Base-by-base conservation (phyloP, 352 stramenopile genomes). In the Stephanocyclus meneghinianus region DNA sequence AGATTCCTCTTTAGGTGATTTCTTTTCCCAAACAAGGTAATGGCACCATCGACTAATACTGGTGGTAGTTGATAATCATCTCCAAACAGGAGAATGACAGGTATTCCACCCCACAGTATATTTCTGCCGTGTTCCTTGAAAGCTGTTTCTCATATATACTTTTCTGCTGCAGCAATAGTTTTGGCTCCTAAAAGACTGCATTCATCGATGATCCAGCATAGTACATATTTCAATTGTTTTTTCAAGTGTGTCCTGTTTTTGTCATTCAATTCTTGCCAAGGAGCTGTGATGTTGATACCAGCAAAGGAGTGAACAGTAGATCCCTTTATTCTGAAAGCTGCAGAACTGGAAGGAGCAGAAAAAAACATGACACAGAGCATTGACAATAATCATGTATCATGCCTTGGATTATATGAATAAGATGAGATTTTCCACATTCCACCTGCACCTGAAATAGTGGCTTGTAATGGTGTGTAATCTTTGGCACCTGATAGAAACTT, bases 401-500 rank as follows among this genome's bases (percentile, higher is more conserved):
- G 4, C 7, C 4, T 40, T 40, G 32, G 10, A 81, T 66, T 2
- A 55, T 71, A 21, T 81, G 70, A 16, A 81, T 82, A 7, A 82
- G 35, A 18, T 65, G 37, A 15, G 66, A 73, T 47, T 82, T 82
- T 0, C 74, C 67, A 8, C 56, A 60, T 7, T 7, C 74, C 74
- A 16, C 45, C 74, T 15, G 11, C 18, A n/a, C 67, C 74, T 2
- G 65, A 29, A 0, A 82, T 32, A 37, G 74, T 82, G 26, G 50
- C 62, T 21, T 68, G 7, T 5, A 82, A 11, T 50, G 74, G 74
- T 40, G 68, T 53, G 62, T 78, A 82, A 26, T 21, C 18, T 5
- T 32, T 18, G 5, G 78, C 68, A 35, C 78, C 78, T 13, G 40
- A 72, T 1, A 81, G 26, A 51, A 76, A 76, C 57, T 81, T 76